These are phyloP conservation scores for Leucocoprinus sp. DNA, from an alignment of 768 basidiomycete genomes.

Conservation along the genomic window DNA sequence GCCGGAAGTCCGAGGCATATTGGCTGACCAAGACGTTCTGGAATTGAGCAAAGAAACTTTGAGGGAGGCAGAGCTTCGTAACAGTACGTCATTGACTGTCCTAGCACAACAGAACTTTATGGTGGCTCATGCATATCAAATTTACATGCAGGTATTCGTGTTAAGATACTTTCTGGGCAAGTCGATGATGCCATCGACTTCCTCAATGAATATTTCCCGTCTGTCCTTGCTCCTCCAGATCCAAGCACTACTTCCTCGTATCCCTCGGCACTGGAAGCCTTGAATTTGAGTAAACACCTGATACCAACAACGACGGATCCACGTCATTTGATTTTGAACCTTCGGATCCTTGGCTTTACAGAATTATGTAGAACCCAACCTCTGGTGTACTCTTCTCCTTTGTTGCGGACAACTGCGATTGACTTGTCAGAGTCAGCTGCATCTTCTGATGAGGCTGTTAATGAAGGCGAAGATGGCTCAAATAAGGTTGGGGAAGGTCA, in stretches of 20 bases:
- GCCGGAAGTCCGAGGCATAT: slow-evolving; percentile 16
- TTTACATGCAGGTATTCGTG: slow-evolving; percentile 77
- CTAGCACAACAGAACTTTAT: not conserved
- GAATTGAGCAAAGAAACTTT: slow-evolving; percentile 22
- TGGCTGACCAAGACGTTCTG: slow-evolving; percentile 17
- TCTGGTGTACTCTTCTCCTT: slow-evolving; percentile 25
- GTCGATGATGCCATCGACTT: slow-evolving; percentile 62
- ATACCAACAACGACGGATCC: slow-evolving; percentile 62
- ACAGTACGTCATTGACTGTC: not conserved
- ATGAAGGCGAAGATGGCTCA: not conserved
- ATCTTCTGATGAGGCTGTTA: not conserved
- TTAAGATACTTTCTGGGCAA: slow-evolving; percentile 64
- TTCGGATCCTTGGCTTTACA: slow-evolving; percentile 81
- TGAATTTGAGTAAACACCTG: slow-evolving; percentile 34
- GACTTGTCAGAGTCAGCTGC: slow-evolving; percentile 8
- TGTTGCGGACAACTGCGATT: not conserved
- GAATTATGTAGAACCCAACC: slow-evolving; percentile 76
- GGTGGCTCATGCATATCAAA: not conserved
- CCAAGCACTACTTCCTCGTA: slow-evolving; percentile 11
- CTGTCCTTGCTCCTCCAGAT: slow-evolving; percentile 37
- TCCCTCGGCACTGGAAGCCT: slow-evolving; percentile 17
- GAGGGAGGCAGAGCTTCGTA: slow-evolving; percentile 7
- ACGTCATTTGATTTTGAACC: slow-evolving; percentile 71
- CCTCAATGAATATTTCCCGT: slow-evolving; percentile 67
- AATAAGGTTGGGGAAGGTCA: not conserved